Base-by-base conservation (phyloP, 257 asterid genomes). In the Solanum pimpinellifolium region DNA sequence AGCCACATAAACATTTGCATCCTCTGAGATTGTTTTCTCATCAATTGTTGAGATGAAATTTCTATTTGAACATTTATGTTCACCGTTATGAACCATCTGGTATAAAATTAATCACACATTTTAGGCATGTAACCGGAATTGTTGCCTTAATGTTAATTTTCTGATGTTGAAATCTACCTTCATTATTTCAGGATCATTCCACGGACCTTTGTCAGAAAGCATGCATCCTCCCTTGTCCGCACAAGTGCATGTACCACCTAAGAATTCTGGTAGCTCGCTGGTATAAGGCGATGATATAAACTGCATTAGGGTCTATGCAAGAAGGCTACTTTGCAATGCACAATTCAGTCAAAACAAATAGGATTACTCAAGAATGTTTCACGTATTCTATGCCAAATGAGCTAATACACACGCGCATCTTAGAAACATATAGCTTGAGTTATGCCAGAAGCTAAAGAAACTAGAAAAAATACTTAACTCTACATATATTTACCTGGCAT, bases 171-270 rank as follows among this genome's bases (percentile, higher is more conserved):
- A 41, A 69, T 14, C 13, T 78, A 95, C 99, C 98, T 96, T 97
- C 98, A 97, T 93, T 87, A 94, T 93, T 2, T 96, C 99, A 12
- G 91, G 87, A 87, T 97, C 98, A 83, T 97, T 96, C 99, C 99
- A 97, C 33, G 99, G 99, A 15, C 99, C 99, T 92, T 90, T 97
- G 87, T 97, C 99, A 0, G 99, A 93, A 52, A 88, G 86, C 99
- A 96, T 92, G 84, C 99, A 97, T 47, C 99, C 98, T 7, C 99
- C 99, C 86, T 90, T 93, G 27, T 95, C 98, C 69, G 90, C 94
- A 46, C 99, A 97, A 60, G 95, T 92, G 92, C 99, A 97, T 29
- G 95, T 94, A 7, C 99, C 99, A 2, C 99, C 99, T 93, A 97
- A 92, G 92, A 96, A 95, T 39, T 96, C 99, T 29, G 99, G 99